Conservation (phyloP, 2,329 filamentous ascomycete species). For the Biscogniauxia mediterranea region DNA sequence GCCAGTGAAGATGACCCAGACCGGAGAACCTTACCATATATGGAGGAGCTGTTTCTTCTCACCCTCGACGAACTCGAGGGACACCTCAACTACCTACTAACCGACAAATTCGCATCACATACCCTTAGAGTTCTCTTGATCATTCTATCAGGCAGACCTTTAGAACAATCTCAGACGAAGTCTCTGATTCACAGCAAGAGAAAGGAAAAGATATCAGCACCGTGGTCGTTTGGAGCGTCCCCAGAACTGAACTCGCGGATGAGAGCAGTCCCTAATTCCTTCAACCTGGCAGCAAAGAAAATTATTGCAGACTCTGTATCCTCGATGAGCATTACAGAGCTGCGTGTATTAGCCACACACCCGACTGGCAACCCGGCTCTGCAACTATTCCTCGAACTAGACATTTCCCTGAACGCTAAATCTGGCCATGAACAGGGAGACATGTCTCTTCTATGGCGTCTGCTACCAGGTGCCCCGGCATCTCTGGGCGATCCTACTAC, state of each 20-base stretch:
- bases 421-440: slow-evolving; percentile 38
- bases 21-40: slow-evolving; percentile 55
- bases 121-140: slow-evolving; percentile 82
- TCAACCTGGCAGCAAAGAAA: slow-evolving; percentile 73
- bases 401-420: slow-evolving; percentile 72
- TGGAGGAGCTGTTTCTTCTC: slow-evolving; percentile 82
- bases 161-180: slow-evolving; percentile 67
- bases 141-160: slow-evolving; percentile 77
- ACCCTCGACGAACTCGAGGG: slow-evolving; percentile 86
- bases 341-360: slow-evolving; percentile 82
- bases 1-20: slow-evolving; percentile 43
- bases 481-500: slow-evolving; percentile 71
- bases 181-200: slow-evolving; percentile 85
- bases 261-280: slow-evolving; percentile 73
- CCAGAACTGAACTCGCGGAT: slow-evolving; percentile 45
- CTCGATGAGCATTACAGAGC: slow-evolving; percentile 72
- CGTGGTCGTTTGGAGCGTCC: slow-evolving; percentile 48
- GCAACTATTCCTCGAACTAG: slow-evolving; percentile 85
- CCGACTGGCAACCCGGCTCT: slow-evolving; percentile 88
- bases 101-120: slow-evolving; percentile 87
- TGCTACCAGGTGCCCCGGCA: slow-evolving; percentile 73
- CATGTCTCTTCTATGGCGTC: slow-evolving; percentile 64
- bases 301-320: slow-evolving; percentile 76
- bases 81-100: slow-evolving; percentile 78
- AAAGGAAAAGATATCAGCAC: slow-evolving; percentile 77